These are phyloP conservation scores for Gryganskiella cystojenkinii DNA, from an alignment of 192 early-diverging fungal genomes.

Conservation along the genomic window DNA sequence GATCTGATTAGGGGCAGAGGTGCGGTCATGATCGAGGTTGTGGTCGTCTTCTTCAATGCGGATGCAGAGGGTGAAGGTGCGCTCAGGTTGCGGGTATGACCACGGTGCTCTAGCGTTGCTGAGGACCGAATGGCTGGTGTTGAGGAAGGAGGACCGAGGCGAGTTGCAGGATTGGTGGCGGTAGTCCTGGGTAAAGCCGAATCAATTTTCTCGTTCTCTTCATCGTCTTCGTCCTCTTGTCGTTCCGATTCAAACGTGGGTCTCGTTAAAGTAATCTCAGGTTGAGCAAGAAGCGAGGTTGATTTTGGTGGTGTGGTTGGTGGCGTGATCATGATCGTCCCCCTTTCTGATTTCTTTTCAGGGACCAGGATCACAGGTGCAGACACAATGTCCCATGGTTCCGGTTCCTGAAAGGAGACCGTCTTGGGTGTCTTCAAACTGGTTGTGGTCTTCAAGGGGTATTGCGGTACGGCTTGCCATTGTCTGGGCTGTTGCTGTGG, in stretches of 20 bases:
- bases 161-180: neutral
- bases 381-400: constrained; percentile 4
- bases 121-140: neutral
- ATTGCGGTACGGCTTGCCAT: constrained; percentile 1
- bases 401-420: constrained; percentile 38
- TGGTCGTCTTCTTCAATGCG: neutral
- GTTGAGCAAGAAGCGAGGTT: too few relatives aligned
- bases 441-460: constrained; percentile 5
- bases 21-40: neutral
- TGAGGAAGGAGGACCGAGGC: neutral
- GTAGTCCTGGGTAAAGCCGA: too few relatives aligned
- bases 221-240: too few relatives aligned
- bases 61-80: constrained; percentile 1
- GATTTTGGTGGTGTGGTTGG: too few relatives aligned
- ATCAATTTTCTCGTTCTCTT: too few relatives aligned
- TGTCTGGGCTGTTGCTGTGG: constrained; percentile 13
- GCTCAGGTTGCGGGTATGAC: constrained; percentile 20
- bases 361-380: neutral
- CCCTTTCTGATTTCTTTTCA: neutral
- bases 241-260: too few relatives aligned
- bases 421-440: constrained; percentile 23
- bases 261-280: too few relatives aligned
- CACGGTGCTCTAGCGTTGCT: neutral
- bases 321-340: neutral
- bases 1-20: neutral